Conservation (phyloP, 2,329 filamentous ascomycete species). For the Aspergillus aculeatus region DNA sequence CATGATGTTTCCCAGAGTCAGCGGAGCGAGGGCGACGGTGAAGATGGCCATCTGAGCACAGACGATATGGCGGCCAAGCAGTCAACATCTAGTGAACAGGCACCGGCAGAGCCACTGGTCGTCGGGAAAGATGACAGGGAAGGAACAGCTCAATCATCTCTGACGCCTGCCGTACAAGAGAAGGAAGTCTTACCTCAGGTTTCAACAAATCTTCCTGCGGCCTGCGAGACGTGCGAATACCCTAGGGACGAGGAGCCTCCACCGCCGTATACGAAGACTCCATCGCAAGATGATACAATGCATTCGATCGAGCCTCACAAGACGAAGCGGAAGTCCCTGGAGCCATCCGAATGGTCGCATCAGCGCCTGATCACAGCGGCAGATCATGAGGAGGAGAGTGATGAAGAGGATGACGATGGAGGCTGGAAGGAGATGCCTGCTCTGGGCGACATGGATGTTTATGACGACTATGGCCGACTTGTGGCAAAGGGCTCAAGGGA, state of each 20-base stretch:
- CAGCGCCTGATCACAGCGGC: conserved; percentile 65
- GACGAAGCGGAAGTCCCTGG: conserved; percentile 26
- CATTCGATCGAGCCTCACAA: conserved; percentile 17
- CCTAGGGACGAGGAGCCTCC: conserved; percentile 10
- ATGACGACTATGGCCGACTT: conserved; percentile 87
- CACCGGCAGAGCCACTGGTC: neutral
- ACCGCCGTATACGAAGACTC: conserved; percentile 18
- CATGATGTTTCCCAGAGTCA: conserved; percentile 21
- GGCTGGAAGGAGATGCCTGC: conserved; percentile 94
- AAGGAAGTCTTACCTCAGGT: conserved; percentile 3
- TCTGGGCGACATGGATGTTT: conserved; percentile 88
- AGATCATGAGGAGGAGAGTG: conserved; percentile 37
- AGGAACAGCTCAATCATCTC: conserved; percentile 5
- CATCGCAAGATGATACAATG: conserved; percentile 6
- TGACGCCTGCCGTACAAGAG: conserved; percentile 1
- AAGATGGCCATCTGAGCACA: neutral
- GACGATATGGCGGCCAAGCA: neutral
- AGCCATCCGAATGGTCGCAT: conserved; percentile 84
- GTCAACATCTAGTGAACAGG: neutral
- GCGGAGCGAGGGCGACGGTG: neutral
- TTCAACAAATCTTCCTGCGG: neutral
- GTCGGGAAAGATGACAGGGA: conserved; percentile 1
- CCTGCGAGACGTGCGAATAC: conserved; percentile 6
- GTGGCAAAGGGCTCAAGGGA: conserved; percentile 76
- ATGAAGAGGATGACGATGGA: conserved; percentile 60